Evolutionary conservation across 129 eudicot species (phyloP), one percentile per base, ranked within the genome.

Genomic region (Artemisia argyi): DNA sequence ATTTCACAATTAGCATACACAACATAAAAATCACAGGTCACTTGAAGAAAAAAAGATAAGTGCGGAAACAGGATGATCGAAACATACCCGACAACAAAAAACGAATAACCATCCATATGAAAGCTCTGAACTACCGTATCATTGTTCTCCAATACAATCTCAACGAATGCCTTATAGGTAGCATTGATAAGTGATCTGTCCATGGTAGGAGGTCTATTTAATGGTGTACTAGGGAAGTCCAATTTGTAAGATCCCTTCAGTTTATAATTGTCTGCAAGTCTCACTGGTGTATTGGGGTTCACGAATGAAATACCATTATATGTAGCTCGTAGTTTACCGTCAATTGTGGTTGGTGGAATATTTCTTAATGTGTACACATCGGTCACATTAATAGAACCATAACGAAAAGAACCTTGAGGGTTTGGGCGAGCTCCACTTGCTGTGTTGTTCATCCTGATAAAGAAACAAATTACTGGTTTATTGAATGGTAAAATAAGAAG

Each of bases 371-470:
- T 68, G 15, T 90, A 88, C 10, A 76, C 70, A 49, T 88, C 87
- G 0, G 99, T 88, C 54, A 95, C 97, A 63, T 85, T 87, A 52
- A 95, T 95, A 3, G 74, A 63, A 56, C 99, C 99, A 30, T 95
- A 95, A 5, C 83, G 96, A 61, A 88, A 95, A 8, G 99, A 95
- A n/a, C 99, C 99, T 82, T 95, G 99, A 4, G 99, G 96, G 76
- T 95, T 95, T 32, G 99, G 97, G 46, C 99, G 97, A 66, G 99
- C 97, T 68, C 99, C 99, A 82, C 99, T 91, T n/a, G 99, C 99
- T 5, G 91, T 51, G 35, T 64, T 87, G 73, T 95, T 95, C 79
- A 84, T 88, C 90, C 99, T 91, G 84, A 53, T 28, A 64, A 3
- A 59, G 56, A 67, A 1, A 54, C 4, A 24, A 30, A 58, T 65